Percentiles rank a stretch among this genome's conserved stretches.
Conservation (phyloP, 2,329 filamentous ascomycete genomes). For the Fusarium domesticum region DNA sequence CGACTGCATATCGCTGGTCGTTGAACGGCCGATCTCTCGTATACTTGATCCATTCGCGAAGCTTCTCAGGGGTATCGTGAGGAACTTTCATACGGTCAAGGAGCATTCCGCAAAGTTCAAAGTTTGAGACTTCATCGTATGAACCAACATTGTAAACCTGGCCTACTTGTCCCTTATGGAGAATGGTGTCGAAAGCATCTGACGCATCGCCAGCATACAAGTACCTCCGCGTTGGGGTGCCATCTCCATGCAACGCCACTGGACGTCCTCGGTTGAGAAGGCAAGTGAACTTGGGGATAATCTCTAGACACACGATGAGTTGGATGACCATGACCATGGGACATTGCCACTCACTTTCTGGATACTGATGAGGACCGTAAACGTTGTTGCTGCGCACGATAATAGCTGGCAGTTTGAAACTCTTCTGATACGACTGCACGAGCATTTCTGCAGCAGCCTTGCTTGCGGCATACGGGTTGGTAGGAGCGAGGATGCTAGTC, state of each 20-base stretch:
- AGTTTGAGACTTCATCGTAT: constrained; percentile 72
- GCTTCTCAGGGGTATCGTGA: constrained; percentile 48
- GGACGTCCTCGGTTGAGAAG: constrained; percentile 64
- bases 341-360: constrained; percentile 65
- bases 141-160: constrained; percentile 83
- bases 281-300: constrained; percentile 79
- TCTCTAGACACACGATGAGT: constrained; percentile 51
- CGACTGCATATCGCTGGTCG: constrained; percentile 69
- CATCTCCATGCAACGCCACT: constrained; percentile 73
- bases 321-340: not conserved
- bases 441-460: constrained; percentile 83
- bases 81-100: constrained; percentile 60
- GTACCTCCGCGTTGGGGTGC: constrained; percentile 70
- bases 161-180: constrained; percentile 71
- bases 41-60: constrained; percentile 67
- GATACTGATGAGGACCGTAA: constrained; percentile 80
- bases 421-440: constrained; percentile 82
- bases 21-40: constrained; percentile 78
- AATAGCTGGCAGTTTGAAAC: constrained; percentile 75
- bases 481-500: constrained; percentile 71
- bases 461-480: constrained; percentile 77
- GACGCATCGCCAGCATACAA: constrained; percentile 76
- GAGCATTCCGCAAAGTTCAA: constrained; percentile 64
- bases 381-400: constrained; percentile 83
- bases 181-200: constrained; percentile 79